These are phyloP conservation scores for Candida sonorensis DNA, from an alignment of 805 yeast species.

Conservation along the genomic window DNA sequence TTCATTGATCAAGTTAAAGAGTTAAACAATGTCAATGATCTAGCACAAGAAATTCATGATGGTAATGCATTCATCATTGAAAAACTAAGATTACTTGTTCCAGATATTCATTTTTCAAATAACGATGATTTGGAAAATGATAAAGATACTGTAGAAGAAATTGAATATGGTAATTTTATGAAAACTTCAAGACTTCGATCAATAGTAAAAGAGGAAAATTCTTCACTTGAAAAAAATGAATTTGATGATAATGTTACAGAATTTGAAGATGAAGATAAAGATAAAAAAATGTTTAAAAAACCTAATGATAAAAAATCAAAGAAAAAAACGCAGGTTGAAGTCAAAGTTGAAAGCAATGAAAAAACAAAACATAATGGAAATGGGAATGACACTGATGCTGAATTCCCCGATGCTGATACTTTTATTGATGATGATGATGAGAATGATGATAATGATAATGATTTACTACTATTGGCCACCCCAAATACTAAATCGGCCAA, in stretches of 20 bases:
- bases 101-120: slow-evolving; percentile 7
- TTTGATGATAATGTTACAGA: neutral
- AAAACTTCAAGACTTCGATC: slow-evolving; percentile 32
- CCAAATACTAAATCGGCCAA: no score
- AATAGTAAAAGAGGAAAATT: slow-evolving; percentile 9
- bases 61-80: slow-evolving; percentile 15
- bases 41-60: slow-evolving; percentile 17
- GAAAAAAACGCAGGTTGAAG: neutral
- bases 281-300: neutral
- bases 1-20: slow-evolving; percentile 1
- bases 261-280: neutral
- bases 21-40: slow-evolving; percentile 8
- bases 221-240: neutral
- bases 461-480: no score
- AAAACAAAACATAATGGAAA: neutral
- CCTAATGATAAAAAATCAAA: neutral
- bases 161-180: slow-evolving; percentile 43
- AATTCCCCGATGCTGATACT: neutral
- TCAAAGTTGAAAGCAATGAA: neutral
- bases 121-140: slow-evolving; percentile 2
- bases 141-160: slow-evolving; percentile 40
- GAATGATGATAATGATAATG: neutral
- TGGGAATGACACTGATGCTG: neutral
- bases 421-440: neutral
- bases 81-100: slow-evolving; percentile 21